Base-by-base conservation (phyloP, 257 asterid genomes). In the Plantago elongata region DNA sequence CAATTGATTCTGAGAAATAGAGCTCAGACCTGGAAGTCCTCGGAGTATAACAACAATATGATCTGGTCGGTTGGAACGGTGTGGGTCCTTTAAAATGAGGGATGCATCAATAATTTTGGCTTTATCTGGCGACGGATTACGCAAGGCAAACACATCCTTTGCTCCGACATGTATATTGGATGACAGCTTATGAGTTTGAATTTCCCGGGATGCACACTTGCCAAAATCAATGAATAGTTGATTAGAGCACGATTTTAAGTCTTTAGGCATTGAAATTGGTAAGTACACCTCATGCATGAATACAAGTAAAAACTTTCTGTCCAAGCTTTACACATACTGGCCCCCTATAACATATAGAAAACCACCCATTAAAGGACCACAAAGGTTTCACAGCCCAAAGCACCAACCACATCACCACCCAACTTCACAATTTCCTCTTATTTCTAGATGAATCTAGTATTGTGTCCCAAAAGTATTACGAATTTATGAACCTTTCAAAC, bases 1-100 rank as follows among this genome's bases (percentile, higher is more conserved):
- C 18, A 11, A 34, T 50, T 37, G 38, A 64, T 13, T 10, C 52
- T 17, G 40, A 47, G 37, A 16, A 22, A 30, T 42, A 47, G 16
- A 60, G 43, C 16, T 52, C 60, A 38, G 49, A 93, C 99, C 99
- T 80, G 99, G 95, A 77, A 93, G 97, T 66, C 99, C 99, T 61
- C 97, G 89, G 64, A 89, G 79, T 60, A 93, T 84, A 54, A 93
- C 49, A 60, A 87, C 99, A 47, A 93, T 80, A 71, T 83, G 96
- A 81, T 85, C 97, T 22, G 99, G 99, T 38, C 96, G 97, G 62
- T 70, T 74, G 61, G 84, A 78, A 54, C 99, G 87, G 66, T 85
- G 80, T 45, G 99, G 99, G 54, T 83, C 81, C 86, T 83, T 93
- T 57, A 93, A 78, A 76, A 89, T 78, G 75, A 83, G 88, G 47